phyloP scores from a whole-genome alignment of 1,284 basidiomycete genomes.

The Ustilago loliicola region DNA sequence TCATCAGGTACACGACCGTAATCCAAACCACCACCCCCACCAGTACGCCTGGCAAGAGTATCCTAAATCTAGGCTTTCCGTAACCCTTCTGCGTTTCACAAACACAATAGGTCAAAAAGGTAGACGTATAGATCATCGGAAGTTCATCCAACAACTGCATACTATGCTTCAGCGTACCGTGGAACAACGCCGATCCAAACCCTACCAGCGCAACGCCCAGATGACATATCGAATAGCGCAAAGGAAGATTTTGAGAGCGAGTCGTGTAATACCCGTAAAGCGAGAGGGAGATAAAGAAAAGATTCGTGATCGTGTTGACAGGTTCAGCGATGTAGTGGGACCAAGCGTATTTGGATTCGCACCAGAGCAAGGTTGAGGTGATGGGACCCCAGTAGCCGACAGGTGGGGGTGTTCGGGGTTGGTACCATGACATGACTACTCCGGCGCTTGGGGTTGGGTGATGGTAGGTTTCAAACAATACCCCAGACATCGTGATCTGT shows the following conservation, averaged over 20 bases:
- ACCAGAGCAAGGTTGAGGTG: constrained; percentile 66
- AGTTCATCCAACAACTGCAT: constrained; percentile 69
- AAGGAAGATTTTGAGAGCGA: constrained; percentile 42
- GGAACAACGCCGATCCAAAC: constrained; percentile 62
- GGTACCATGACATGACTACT: constrained; percentile 41
- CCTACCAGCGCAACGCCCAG: constrained; percentile 62
- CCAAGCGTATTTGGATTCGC: constrained; percentile 65
- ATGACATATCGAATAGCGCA: constrained; percentile 55
- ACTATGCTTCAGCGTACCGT: constrained; percentile 65
- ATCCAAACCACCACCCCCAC: constrained; percentile 47
- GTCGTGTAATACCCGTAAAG: constrained; percentile 67
- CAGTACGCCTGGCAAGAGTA: constrained; percentile 47
- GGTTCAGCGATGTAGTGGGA: constrained; percentile 66
- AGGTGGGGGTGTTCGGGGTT: constrained; percentile 25
- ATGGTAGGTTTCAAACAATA: too few species aligned
- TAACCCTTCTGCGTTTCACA: constrained; percentile 55
- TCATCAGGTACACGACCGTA: constrained; percentile 69
- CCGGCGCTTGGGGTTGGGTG: too few species aligned
- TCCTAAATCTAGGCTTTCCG: constrained; percentile 31
- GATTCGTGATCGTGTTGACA: constrained; percentile 71
- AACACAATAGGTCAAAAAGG: constrained; percentile 59
- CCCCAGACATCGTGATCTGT: too few species aligned
- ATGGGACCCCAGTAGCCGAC: constrained; percentile 64
- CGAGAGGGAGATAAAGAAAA: constrained; percentile 72
- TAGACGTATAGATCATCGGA: constrained; percentile 69